Percentiles rank a stretch among this genome's conserved stretches.
Conservation (phyloP, 345 rosid genomes). For the Lagerstroemia speciosa region DNA sequence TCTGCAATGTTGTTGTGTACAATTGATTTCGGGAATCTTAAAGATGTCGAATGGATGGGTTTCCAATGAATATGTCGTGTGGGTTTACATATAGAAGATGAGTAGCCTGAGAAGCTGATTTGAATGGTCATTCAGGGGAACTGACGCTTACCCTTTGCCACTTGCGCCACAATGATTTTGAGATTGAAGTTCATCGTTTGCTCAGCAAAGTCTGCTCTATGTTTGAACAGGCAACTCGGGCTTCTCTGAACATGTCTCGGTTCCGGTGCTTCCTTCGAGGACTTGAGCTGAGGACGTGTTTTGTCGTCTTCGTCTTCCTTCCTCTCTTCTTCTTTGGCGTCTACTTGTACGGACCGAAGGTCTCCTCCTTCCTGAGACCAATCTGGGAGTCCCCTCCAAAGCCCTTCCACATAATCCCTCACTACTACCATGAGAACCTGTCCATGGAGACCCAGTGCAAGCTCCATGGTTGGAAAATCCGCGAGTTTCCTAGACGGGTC, state of each 20-base stretch:
- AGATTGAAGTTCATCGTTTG: background rate
- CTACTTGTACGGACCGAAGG: constrained; percentile 18
- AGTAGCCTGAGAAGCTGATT: background rate
- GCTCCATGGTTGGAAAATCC: constrained; percentile 26
- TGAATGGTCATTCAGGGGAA: background rate
- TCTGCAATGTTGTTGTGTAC: background rate
- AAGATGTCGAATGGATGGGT: background rate
- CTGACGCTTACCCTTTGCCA: no score
- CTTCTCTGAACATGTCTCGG: constrained; percentile 33
- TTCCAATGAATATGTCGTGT: background rate
- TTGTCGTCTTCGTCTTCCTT: constrained; percentile 10
- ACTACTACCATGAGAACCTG: constrained; percentile 24
- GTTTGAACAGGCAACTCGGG: constrained; percentile 24
- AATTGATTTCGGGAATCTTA: background rate
- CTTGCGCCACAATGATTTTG: background rate
- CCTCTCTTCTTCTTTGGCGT: constrained; percentile 4
- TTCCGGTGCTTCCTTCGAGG: constrained; percentile 41
- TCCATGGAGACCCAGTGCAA: constrained; percentile 27
- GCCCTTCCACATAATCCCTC: constrained; percentile 17
- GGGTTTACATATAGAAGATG: no score
- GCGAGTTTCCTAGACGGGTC: constrained; percentile 25
- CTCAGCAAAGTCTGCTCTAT: background rate
- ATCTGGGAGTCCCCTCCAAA: constrained; percentile 20
- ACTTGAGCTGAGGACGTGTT: constrained; percentile 22
- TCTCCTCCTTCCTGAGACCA: constrained; percentile 18